A percentile compares a stretch with the other conserved stretches of the same genome.
Evolutionary conservation across 495 filamentous ascomycete genomes (phyloP).

Genomic region (Lepidopterella palustris): DNA sequence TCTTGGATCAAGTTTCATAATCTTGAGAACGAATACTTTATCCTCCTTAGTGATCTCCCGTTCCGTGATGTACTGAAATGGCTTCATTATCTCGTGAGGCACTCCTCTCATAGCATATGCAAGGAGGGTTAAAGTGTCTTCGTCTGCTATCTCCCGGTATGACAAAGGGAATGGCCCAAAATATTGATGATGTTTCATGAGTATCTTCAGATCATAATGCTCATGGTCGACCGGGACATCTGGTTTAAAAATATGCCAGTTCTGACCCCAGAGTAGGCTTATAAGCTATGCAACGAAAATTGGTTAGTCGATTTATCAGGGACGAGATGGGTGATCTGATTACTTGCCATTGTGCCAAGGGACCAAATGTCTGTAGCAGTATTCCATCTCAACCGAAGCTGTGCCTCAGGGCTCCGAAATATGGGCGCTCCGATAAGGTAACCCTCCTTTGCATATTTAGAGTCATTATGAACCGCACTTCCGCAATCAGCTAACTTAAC

Average conservation of each 20-base stretch:
- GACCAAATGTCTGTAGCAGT: slow-evolving; percentile 45
- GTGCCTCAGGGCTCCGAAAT: slow-evolving; percentile 39
- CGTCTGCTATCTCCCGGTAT: slow-evolving; percentile 32
- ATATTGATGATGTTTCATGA: slow-evolving; percentile 37
- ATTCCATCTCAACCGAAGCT: slow-evolving; percentile 34
- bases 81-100: slow-evolving; percentile 27
- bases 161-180: slow-evolving; percentile 43
- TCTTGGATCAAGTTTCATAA: slow-evolving; percentile 36
- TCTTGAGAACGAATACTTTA: slow-evolving; percentile 31
- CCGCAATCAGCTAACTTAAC: slow-evolving; percentile 40
- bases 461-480: slow-evolving; percentile 36
- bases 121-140: not conserved
- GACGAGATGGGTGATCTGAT: not conserved
- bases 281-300: slow-evolving; percentile 34
- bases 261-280: slow-evolving; percentile 38
- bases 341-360: slow-evolving; percentile 37
- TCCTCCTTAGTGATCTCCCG: slow-evolving; percentile 27
- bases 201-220: slow-evolving; percentile 40
- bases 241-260: slow-evolving; percentile 43
- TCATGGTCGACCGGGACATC: slow-evolving; percentile 36
- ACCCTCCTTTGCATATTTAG: slow-evolving; percentile 36
- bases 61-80: slow-evolving; percentile 1
- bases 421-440: slow-evolving; percentile 37
- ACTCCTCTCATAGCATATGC: not conserved
- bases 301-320: slow-evolving; percentile 11